These are phyloP conservation scores for Fraxinus pennsylvanica DNA, from an alignment of 257 asterid genomes.

Conservation along the genomic window DNA sequence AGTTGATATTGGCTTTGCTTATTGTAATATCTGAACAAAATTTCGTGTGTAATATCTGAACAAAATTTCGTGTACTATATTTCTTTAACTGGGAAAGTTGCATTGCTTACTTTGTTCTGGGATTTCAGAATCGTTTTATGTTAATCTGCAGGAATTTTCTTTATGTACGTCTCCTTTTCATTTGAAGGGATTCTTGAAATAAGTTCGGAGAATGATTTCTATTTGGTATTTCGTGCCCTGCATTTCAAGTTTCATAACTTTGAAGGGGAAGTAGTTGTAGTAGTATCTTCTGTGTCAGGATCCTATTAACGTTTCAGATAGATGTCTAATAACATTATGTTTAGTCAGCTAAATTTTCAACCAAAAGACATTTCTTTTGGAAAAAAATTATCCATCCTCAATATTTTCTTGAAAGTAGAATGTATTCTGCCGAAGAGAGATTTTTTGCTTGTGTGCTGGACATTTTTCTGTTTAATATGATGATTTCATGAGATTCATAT, in stretches of 20 bases:
- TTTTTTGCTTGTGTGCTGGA: no score
- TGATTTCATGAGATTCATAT: neutral
- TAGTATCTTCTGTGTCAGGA: neutral
- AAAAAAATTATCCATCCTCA: neutral
- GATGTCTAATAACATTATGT: neutral
- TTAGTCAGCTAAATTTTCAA: neutral
- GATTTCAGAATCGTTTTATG: no score
- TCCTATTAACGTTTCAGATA: neutral
- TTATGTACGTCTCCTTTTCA: neutral
- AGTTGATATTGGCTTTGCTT: neutral
- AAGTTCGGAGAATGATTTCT: neutral
- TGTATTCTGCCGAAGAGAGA: neutral
- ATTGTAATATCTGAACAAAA: no score
- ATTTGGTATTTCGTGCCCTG: neutral
- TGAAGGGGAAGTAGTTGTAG: neutral
- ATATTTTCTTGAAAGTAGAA: slow-evolving; percentile 1
- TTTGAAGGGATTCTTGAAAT: neutral
- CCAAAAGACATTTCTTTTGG: neutral
- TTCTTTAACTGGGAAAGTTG: no score
- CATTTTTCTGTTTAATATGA: no score
- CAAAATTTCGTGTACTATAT: no score
- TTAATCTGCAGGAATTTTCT: neutral
- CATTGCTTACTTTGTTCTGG: no score
- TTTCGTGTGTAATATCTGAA: no score
- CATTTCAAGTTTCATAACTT: neutral